These are phyloP conservation scores for Plenodomus lindquistii DNA, from an alignment of 2,329 filamentous ascomycete genomes.

Conservation along the genomic window DNA sequence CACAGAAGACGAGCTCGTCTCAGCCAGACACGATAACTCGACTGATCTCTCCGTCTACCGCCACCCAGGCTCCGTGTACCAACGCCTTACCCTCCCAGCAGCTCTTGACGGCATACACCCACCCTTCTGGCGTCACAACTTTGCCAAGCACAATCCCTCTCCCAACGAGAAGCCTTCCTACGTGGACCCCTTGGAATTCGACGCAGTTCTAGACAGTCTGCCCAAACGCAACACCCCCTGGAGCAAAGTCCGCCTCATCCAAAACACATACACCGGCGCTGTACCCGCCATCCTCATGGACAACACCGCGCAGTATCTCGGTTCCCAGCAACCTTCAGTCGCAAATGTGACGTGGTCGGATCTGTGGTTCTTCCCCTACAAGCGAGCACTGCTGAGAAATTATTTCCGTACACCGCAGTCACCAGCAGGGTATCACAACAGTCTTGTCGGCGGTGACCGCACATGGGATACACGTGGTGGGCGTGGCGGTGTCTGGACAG, in stretches of 20 bases:
- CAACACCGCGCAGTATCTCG: conserved; percentile 27
- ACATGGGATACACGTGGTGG: conserved; percentile 57
- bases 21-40: conserved; percentile 36
- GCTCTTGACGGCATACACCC: conserved; percentile 28
- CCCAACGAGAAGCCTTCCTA: conserved; percentile 34
- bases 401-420: conserved; percentile 52
- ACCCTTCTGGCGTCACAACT: conserved; percentile 38
- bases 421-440: conserved; percentile 48
- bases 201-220: conserved; percentile 46
- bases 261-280: conserved; percentile 54
- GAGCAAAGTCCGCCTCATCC: conserved; percentile 50
- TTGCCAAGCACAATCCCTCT: conserved; percentile 27
- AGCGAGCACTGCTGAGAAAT: conserved; percentile 55
- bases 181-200: conserved; percentile 34
- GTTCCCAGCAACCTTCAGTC: conserved; percentile 18
- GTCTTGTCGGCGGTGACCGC: conserved; percentile 51
- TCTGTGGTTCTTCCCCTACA: conserved; percentile 55
- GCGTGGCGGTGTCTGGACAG: conserved; percentile 59
- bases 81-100: conserved; percentile 47
- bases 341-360: conserved; percentile 46
- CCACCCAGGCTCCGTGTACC: conserved; percentile 26
- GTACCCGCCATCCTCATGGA: conserved; percentile 50
- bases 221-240: conserved; percentile 49
- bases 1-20: conserved; percentile 31
- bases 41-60: conserved; percentile 45